These are phyloP conservation scores for Leccinum obscurum DNA, from an alignment of 768 basidiomycete species.

Conservation along the genomic window DNA sequence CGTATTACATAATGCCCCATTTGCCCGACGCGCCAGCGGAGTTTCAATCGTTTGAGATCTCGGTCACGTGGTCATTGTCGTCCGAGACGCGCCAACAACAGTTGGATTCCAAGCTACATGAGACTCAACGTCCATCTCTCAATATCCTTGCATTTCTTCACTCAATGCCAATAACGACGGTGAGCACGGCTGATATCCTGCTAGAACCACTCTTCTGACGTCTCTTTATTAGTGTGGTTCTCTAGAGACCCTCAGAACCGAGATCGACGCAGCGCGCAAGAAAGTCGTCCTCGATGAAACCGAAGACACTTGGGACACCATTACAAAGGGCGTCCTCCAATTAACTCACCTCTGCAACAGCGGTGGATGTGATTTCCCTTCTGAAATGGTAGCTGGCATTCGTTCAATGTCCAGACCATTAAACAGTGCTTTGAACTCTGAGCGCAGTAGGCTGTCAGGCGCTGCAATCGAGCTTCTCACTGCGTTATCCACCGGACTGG, in stretches of 20 bases:
- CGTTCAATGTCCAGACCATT: constrained; percentile 55
- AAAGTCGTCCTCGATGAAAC: constrained; percentile 55
- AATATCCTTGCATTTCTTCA: not conserved
- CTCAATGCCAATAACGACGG: constrained; percentile 34
- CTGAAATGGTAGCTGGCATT: constrained; percentile 51
- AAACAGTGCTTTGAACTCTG: constrained; percentile 63
- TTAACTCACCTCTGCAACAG: constrained; percentile 51
- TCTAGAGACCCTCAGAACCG: constrained; percentile 32
- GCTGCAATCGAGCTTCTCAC: constrained; percentile 63
- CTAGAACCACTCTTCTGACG: not conserved
- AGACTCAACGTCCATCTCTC: constrained; percentile 6
- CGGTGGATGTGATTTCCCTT: constrained; percentile 51
- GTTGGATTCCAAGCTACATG: constrained; percentile 23
- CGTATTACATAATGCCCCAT: no score
- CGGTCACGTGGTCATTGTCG: not conserved
- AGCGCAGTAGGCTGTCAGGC: constrained; percentile 71
- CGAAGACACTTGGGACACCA: constrained; percentile 79
- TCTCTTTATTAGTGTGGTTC: constrained; percentile 34
- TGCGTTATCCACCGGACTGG: constrained; percentile 54
- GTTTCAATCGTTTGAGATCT: no score
- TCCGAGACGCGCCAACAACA: constrained; percentile 17
- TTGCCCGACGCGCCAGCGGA: no score
- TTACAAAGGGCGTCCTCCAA: constrained; percentile 48
- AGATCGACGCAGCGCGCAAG: constrained; percentile 45
- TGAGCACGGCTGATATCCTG: not conserved